phyloP scores from a whole-genome alignment of 768 basidiomycete genomes.

The Suillus cothurnatus region DNA sequence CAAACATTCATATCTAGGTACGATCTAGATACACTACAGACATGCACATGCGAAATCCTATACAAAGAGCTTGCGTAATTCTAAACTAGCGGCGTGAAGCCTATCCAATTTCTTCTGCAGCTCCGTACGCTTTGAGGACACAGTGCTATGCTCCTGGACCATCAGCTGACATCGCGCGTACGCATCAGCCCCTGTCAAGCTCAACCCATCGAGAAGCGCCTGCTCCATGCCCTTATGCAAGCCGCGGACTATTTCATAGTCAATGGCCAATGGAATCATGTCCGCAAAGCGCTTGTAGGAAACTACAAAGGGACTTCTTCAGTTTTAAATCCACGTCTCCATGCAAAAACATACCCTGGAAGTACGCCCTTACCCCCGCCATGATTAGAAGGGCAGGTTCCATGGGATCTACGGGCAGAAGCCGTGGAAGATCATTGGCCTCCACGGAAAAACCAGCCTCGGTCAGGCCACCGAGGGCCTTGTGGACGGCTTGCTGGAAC shows the following conservation, averaged over 20 bases:
- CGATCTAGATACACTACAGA: background rate
- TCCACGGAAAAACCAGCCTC: constrained; percentile 33
- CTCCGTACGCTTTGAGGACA: constrained; percentile 49
- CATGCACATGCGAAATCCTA: background rate
- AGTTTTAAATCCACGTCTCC: background rate
- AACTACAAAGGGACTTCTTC: constrained; percentile 33
- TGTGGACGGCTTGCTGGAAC: constrained; percentile 28
- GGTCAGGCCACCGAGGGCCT: constrained; percentile 22
- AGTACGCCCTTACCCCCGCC: constrained; percentile 73
- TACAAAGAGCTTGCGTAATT: constrained; percentile 30
- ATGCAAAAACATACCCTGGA: constrained; percentile 57
- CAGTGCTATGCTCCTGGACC: constrained; percentile 49
- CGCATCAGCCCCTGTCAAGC: constrained; percentile 51
- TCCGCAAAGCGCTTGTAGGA: constrained; percentile 49
- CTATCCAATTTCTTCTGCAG: constrained; percentile 53
- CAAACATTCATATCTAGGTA: background rate
- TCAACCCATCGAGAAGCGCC: constrained; percentile 49
- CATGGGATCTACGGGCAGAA: constrained; percentile 53
- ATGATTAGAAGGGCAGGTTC: constrained; percentile 65
- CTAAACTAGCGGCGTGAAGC: constrained; percentile 45
- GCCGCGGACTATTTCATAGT: constrained; percentile 45
- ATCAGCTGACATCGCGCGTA: constrained; percentile 49
- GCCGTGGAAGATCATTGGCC: constrained; percentile 46
- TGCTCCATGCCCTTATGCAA: constrained; percentile 47
- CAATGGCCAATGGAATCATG: constrained; percentile 44